Evolutionary conservation across 208 protist species (phyloP).

Genomic region (Vickermania ingenoplastis): DNA sequence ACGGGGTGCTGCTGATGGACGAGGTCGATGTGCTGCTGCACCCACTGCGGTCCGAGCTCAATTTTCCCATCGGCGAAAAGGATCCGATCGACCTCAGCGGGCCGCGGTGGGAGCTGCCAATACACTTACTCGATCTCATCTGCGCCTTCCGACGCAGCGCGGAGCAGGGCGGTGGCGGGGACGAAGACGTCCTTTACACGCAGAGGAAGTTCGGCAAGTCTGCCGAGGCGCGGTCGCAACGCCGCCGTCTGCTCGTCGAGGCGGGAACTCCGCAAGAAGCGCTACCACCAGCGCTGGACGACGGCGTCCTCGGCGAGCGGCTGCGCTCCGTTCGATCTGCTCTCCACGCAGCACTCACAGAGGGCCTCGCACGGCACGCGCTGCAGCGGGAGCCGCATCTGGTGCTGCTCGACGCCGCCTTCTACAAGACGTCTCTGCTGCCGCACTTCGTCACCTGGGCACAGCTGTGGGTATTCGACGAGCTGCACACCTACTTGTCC

Average conservation of each 20-base stretch:
- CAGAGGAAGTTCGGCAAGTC: constrained; percentile 12
- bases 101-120: constrained; percentile 88
- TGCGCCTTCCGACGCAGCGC: constrained; percentile 46
- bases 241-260: not conserved
- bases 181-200: not conserved
- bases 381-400: constrained; percentile 88
- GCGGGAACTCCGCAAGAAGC: not conserved
- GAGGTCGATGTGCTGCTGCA: constrained; percentile 94
- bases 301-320: constrained; percentile 4
- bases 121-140: constrained; percentile 89
- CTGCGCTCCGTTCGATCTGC: constrained; percentile 9
- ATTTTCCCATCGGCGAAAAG: constrained; percentile 93
- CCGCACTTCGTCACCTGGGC: constrained; percentile 82
- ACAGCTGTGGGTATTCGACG: constrained; percentile 78
- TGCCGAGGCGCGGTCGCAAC: constrained; percentile 9
- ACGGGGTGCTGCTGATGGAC: constrained; percentile 90
- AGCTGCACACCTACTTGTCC: constrained; percentile 15
- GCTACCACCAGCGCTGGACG: constrained; percentile 1
- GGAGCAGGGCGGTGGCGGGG: not conserved
- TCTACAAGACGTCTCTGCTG: constrained; percentile 79
- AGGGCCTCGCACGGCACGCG: constrained; percentile 48
- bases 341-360: constrained; percentile 36
- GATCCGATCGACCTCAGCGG: constrained; percentile 85
- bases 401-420: constrained; percentile 80
- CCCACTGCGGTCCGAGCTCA: constrained; percentile 92